These are phyloP conservation scores for Phaffia rhodozyma DNA, from an alignment of 1,284 basidiomycete genomes.

Conservation along the genomic window DNA sequence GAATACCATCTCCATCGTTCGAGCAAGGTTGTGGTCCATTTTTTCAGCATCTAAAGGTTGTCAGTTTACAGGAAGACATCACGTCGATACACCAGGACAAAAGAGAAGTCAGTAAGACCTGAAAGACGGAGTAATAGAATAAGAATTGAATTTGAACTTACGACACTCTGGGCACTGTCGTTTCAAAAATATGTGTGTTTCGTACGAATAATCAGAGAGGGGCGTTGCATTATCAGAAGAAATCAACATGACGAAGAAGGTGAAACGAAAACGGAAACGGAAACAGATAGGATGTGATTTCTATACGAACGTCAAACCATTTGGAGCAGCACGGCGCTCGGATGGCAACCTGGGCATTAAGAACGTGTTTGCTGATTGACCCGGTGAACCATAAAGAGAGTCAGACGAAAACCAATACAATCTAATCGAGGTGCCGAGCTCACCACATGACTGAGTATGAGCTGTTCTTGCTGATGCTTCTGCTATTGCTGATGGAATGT, in stretches of 20 bases:
- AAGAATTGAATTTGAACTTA: background rate
- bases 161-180: conserved; percentile 72
- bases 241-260: background rate
- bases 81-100: background rate
- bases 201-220: background rate
- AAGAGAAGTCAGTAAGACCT: background rate
- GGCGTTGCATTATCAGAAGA: background rate
- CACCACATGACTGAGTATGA: too few relatives aligned
- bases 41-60: conserved; percentile 51
- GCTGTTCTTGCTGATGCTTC: too few relatives aligned
- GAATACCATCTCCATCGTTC: conserved; percentile 82
- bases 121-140: background rate
- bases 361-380: conserved; percentile 64
- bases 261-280: too few relatives aligned
- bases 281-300: background rate
- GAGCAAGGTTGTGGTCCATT: conserved; percentile 58
- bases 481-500: too few relatives aligned
- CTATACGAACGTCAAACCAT: conserved; percentile 59
- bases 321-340: conserved; percentile 88
- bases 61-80: too few relatives aligned
- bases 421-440: too few relatives aligned
- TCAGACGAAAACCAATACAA: too few relatives aligned
- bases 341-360: conserved; percentile 87
- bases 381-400: too few relatives aligned
- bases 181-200: conserved; percentile 2